Evolutionary conservation across 352 stramenopile species (phyloP).

Genomic region (Phytophthora fragariae): DNA sequence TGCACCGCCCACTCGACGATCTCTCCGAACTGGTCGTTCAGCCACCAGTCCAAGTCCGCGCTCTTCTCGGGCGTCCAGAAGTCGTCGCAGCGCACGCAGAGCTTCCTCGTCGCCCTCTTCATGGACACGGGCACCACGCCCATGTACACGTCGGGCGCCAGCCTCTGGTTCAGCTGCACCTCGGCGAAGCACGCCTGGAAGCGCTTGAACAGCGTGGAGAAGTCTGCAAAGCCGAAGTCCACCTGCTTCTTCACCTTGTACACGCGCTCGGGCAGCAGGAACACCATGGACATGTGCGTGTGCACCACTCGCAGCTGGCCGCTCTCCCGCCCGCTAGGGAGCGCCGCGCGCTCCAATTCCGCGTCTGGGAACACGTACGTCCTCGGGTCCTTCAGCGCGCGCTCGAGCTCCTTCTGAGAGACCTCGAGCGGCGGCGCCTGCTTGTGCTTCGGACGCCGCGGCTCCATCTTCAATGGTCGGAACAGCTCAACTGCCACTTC

Average conservation of each 20-base stretch:
- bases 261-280: constrained; percentile 61
- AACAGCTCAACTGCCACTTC: constrained; percentile 13
- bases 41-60: constrained; percentile 64
- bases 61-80: constrained; percentile 77
- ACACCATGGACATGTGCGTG: constrained; percentile 84
- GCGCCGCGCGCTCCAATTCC: constrained; percentile 30
- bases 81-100: constrained; percentile 69
- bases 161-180: constrained; percentile 75
- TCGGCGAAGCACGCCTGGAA: constrained; percentile 78
- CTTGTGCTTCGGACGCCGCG: constrained; percentile 71
- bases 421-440: constrained; percentile 63
- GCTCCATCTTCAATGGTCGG: constrained; percentile 51
- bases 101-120: constrained; percentile 54
- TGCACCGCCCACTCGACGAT: constrained; percentile 83
- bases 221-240: constrained; percentile 78
- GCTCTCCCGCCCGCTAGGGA: constrained; percentile 16
- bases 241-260: constrained; percentile 86
- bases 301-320: constrained; percentile 53
- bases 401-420: constrained; percentile 50
- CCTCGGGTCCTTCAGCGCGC: constrained; percentile 41
- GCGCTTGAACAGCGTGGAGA: constrained; percentile 74
- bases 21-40: constrained; percentile 72
- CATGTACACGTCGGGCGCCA: constrained; percentile 71
- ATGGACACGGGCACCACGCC: constrained; percentile 77
- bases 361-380: constrained; percentile 40